phyloP scores from a whole-genome alignment of 129 eudicot genomes.

The Flaveria brownii region DNA sequence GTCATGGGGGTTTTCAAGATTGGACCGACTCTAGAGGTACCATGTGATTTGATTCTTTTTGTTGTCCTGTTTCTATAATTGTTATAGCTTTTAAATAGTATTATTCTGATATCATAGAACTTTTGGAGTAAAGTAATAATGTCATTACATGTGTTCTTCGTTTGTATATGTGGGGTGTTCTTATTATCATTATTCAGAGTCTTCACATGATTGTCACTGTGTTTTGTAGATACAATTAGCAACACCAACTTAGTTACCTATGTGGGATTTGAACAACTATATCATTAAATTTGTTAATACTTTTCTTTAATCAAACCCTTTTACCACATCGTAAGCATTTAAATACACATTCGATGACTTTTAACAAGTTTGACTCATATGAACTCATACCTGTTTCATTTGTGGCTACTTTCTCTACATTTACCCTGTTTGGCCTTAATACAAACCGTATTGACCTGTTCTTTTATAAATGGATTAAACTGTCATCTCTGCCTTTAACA shows the following conservation, averaged over 20 bases:
- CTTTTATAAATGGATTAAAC: neutral
- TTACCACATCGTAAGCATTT: neutral
- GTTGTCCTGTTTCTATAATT: conserved; percentile 33
- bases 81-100: neutral
- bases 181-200: neutral
- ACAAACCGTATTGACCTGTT: neutral
- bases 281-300: neutral
- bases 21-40: conserved; percentile 74
- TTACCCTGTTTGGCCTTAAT: neutral
- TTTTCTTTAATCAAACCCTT: neutral
- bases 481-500: neutral
- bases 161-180: too few species aligned
- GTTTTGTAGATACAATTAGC: neutral
- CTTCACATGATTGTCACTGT: neutral
- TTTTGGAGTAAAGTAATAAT: neutral
- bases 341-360: neutral
- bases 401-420: neutral
- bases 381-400: neutral
- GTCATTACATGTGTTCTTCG: neutral
- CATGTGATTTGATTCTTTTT: neutral
- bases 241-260: neutral
- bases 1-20: conserved; percentile 87
- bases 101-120: neutral
- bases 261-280: neutral
- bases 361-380: neutral